Base-by-base conservation (phyloP, 306 rosid species). In the Abrus pulchellus region DNA sequence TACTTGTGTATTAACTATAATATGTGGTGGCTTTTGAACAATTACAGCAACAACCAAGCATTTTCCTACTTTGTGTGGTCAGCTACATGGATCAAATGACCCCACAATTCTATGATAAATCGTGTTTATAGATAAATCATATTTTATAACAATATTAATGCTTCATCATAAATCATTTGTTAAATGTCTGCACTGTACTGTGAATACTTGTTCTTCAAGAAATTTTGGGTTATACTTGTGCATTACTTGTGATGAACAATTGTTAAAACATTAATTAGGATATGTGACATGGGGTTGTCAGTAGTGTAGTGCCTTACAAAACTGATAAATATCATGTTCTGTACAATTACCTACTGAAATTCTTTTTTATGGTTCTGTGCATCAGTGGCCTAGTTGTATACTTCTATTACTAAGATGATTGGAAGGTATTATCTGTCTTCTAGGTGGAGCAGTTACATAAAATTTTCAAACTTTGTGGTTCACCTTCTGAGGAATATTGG, bases 371-470 rank as follows among this genome's bases (percentile, higher is more conserved):
- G n/a, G 43, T 30, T 3, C 27, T 55, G 6, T 47, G 68, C 64
- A 28, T 43, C 68, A 61, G 52, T 56, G 40, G 54, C 67, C 60
- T 75, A 30, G 44, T 77, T 78, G 59, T 77, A 64, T n/a, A 67
- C 29, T 62, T 62, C 2, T 36, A 33, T 32, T 9, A 30, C 38
- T 45, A 13, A 70, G 72, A 60, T 75, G 33, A 70, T 67, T 28
- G 53, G 68, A 57, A 76, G 14, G 40, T 14, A 50, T 48, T 59
- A 60, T 62, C 70, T 82, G 10, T 54, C 40, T 75, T 87, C 59
- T 78, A 93, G 98, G 98, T 93, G 84, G 98, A 93, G 86, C 98
- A 93, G 82, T 78, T 93, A 53, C 98, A 93, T 86, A 93, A 91
- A 85, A 93, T 93, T 86, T 93, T 93, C 80, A 93, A 93, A 84